Evolutionary conservation across 768 basidiomycete genomes (phyloP).

Genomic region (Pseudohyphozyma bogoriensis): DNA sequence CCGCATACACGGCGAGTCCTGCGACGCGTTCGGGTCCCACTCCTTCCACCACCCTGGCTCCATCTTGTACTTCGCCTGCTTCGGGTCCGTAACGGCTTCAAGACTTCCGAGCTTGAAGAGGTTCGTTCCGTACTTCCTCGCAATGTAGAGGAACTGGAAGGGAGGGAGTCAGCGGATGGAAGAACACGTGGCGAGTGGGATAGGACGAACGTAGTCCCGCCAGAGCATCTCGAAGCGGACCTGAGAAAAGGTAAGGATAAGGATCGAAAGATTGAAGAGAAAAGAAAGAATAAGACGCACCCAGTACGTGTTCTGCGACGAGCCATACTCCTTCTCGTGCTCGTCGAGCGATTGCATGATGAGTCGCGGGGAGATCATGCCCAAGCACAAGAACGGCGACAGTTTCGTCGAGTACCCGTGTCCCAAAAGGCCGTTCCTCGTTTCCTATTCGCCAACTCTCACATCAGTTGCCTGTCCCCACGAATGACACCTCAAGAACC

Average conservation of each 20-base stretch:
- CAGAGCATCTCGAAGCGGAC: slow-evolving; percentile 40
- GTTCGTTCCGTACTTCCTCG: slow-evolving; percentile 33
- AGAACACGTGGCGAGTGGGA: slow-evolving; percentile 34
- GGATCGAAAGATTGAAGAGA: not conserved
- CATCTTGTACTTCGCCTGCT: slow-evolving; percentile 28
- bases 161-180: no score
- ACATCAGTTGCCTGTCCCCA: not conserved
- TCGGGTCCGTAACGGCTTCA: slow-evolving; percentile 35
- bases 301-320: slow-evolving; percentile 41
- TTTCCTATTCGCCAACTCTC: slow-evolving; percentile 20
- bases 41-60: slow-evolving; percentile 27
- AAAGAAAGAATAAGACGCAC: slow-evolving; percentile 1
- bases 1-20: slow-evolving; percentile 18
- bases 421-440: slow-evolving; percentile 41
- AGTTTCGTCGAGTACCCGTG: slow-evolving; percentile 43
- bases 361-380: slow-evolving; percentile 30
- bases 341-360: slow-evolving; percentile 20
- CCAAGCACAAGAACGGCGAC: slow-evolving; percentile 40
- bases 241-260: not conserved
- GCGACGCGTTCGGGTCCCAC: slow-evolving; percentile 21
- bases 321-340: slow-evolving; percentile 33
- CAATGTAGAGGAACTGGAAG: no score
- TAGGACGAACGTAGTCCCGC: slow-evolving; percentile 44
- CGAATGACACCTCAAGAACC: no score
- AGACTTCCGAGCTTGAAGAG: slow-evolving; percentile 41